These are phyloP conservation scores for Sclerotinia spermophila DNA, from an alignment of 2,329 filamentous ascomycete genomes.

Conservation along the genomic window DNA sequence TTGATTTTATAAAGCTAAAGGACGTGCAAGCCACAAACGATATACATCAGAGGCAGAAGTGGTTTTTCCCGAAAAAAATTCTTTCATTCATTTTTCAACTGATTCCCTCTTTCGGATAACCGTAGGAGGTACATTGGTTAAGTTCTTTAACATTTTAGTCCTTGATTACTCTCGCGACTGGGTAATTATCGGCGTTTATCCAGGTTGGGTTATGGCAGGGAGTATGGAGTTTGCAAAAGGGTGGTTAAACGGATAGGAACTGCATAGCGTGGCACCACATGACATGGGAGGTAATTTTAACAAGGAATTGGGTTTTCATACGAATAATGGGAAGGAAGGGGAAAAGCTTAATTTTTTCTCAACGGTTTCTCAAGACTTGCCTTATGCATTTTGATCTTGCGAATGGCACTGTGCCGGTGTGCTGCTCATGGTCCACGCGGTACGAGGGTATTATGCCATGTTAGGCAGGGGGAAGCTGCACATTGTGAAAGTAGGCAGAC, in stretches of 20 bases:
- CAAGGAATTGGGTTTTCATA: neutral
- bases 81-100: neutral
- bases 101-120: neutral
- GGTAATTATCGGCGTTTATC: neutral
- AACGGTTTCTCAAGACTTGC: neutral
- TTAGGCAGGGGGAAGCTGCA: neutral
- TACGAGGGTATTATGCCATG: neutral
- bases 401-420: neutral
- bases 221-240: neutral
- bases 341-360: neutral
- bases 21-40: neutral
- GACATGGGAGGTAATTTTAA: neutral
- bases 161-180: neutral
- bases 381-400: neutral
- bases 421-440: neutral
- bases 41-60: neutral
- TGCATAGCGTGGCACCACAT: neutral
- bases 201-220: neutral
- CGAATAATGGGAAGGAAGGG: neutral
- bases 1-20: neutral
- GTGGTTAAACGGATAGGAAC: neutral
- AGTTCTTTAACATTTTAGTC: neutral
- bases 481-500: neutral
- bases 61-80: neutral
- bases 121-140: neutral